Base-by-base conservation (phyloP, 1,284 basidiomycete species). In the Schizophyllum amplum region DNA sequence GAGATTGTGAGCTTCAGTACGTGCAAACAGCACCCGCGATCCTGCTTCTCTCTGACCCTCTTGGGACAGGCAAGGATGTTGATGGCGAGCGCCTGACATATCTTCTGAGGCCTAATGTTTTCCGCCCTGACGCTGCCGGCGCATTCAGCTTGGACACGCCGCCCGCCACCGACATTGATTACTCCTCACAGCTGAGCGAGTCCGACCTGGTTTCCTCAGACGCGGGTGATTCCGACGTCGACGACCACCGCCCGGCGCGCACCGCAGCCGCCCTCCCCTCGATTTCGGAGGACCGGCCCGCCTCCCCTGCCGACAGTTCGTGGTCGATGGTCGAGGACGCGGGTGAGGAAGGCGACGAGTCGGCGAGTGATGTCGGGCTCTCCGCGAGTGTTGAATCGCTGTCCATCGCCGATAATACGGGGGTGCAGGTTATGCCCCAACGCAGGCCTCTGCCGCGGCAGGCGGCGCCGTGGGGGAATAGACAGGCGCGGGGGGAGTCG, bases 1-100 rank as follows among this genome's bases (percentile, higher is more conserved):
- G 82, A 83, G 57, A 70, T 91, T 55, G 83, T 91, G 61, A 87
- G 85, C 69, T 92, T 84, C 74, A 91, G 89, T 89, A 67, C 65
- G 87, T 78, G n/a, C 21, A 62, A 26, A 42, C 15, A 54, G 9
- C 46, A 47, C 33, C 54, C 51, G 22, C 26, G 20, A 52, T 47
- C 9, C 47, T 57, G 51, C 42, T 53, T 52, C 17, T 51, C 53
- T 53, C 42, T 22, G 58, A 51, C 59, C 42, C 4, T 54, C 21
- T 23, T 25, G 54, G 46, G 20, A 52, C 60, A 91, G 88, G 88
- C 71, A 90, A 87, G 72, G 87, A 89, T 48, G 69, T 73, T 0
- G 69, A 78, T 0, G 81, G 81, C 0, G 69, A 75, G 52, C 84
- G 90, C 22, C 73, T 90, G 47, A 91, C 89, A 1, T 84, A 89